These are phyloP conservation scores for Aspergillus asperescens DNA, from an alignment of 495 filamentous ascomycete species.

Conservation along the genomic window DNA sequence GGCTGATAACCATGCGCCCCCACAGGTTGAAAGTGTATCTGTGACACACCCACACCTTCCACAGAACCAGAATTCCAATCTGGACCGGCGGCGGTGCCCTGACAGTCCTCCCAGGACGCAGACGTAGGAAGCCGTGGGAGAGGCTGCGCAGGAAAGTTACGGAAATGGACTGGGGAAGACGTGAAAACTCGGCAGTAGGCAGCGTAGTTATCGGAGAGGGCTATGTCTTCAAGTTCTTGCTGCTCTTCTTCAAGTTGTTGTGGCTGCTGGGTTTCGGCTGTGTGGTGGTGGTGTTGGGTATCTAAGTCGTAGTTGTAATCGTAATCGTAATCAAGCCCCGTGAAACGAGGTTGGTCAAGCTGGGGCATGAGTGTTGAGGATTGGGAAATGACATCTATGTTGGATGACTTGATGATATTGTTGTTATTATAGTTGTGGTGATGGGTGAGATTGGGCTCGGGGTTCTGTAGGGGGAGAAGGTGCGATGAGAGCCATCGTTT, in stretches of 20 bases:
- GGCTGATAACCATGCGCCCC: conserved; percentile 14
- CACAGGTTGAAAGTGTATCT: conserved; percentile 8
- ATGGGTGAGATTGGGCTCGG: no score
- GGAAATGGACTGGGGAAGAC: not conserved
- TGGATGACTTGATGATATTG: not conserved
- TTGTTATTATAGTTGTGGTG: not conserved
- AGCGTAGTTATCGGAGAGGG: conserved; percentile 20
- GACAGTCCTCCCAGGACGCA: not conserved
- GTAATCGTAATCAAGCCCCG: not conserved
- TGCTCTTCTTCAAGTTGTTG: not conserved
- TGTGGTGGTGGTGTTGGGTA: not conserved
- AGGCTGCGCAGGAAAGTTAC: not conserved
- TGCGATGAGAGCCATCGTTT: conserved; percentile 1
- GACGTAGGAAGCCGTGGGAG: not conserved
- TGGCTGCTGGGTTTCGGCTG: not conserved
- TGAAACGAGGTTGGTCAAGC: not conserved
- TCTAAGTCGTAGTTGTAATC: not conserved
- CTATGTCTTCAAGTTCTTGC: not conserved
- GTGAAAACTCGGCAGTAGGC: conserved; percentile 21
- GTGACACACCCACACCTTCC: not conserved
- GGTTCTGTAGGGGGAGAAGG: not conserved
- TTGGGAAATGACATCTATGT: not conserved
- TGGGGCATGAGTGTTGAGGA: not conserved
- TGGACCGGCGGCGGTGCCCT: not conserved
- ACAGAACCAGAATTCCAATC: not conserved